These are phyloP conservation scores for Pichia thaimueangensis DNA, from an alignment of 805 yeast species.

Conservation along the genomic window DNA sequence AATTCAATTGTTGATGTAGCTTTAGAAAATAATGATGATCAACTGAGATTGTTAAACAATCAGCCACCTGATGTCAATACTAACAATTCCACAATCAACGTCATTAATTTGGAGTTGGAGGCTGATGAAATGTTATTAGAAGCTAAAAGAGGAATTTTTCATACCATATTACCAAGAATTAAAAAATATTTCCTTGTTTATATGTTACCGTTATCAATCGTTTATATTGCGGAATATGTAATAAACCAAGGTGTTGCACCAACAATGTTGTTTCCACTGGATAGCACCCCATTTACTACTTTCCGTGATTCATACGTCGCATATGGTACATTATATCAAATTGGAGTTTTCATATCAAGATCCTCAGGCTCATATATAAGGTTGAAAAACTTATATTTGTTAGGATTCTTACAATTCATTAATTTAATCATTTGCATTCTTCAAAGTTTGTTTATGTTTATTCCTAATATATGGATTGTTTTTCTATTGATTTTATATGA, in stretches of 20 bases:
- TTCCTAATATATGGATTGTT: constrained; percentile 56
- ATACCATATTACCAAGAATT: constrained; percentile 29
- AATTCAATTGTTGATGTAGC: not conserved
- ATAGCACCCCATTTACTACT: constrained; percentile 58
- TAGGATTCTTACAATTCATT: constrained; percentile 59
- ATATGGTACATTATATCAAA: constrained; percentile 82
- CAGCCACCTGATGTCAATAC: too few species aligned
- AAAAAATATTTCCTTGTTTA: constrained; percentile 50
- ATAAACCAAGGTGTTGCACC: constrained; percentile 93
- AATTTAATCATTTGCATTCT: constrained; percentile 53
- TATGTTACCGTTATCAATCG: constrained; percentile 79
- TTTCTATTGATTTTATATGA: constrained; percentile 72
- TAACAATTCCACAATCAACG: not conserved
- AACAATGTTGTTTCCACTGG: constrained; percentile 71
- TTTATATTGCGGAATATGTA: constrained; percentile 78
- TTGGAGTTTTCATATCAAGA: constrained; percentile 89
- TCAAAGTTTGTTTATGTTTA: constrained; percentile 57
- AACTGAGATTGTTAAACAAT: not conserved
- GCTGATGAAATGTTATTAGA: not conserved
- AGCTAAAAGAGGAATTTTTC: constrained; percentile 16
- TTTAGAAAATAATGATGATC: not conserved
- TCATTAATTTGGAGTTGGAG: not conserved
- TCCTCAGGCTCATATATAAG: constrained; percentile 69
- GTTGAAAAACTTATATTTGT: constrained; percentile 48
- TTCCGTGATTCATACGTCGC: constrained; percentile 87